Conservation (phyloP, 306 rosid genomes). For the Prunus mume region DNA sequence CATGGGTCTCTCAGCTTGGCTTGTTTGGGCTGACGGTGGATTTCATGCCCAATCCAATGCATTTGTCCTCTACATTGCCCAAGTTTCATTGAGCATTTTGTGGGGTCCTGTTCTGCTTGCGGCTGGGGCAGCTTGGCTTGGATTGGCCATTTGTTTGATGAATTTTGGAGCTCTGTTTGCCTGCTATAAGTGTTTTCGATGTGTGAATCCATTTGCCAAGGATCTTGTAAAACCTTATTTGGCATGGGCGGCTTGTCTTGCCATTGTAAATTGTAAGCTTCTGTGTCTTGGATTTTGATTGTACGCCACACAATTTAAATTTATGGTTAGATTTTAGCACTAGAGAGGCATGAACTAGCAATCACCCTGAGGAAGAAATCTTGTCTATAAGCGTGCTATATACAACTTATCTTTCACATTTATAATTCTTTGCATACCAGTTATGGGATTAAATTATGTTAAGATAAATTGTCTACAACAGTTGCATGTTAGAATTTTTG, state of each 20-base stretch:
- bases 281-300: constrained; percentile 20
- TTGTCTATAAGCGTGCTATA: neutral
- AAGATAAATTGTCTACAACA: too few species aligned
- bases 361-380: neutral
- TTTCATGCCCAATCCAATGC: constrained; percentile 41
- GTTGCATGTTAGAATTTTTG: neutral
- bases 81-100: constrained; percentile 37
- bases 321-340: neutral
- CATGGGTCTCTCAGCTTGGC: constrained; percentile 72
- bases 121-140: constrained; percentile 37
- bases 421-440: too few species aligned
- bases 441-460: too few species aligned
- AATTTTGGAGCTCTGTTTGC: constrained; percentile 41
- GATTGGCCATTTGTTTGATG: constrained; percentile 25
- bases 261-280: constrained; percentile 32
- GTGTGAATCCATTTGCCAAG: constrained; percentile 53
- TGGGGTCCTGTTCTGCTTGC: constrained; percentile 70
- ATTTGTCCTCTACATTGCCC: constrained; percentile 44
- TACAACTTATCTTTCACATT: too few species aligned
- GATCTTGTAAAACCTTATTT: constrained; percentile 55
- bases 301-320: neutral
- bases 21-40: constrained; percentile 82
- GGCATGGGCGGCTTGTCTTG: constrained; percentile 41
- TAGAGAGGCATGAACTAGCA: neutral
- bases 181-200: constrained; percentile 38